These are phyloP conservation scores for Allomyces arbusculus DNA, from an alignment of 192 early-diverging fungal genomes.

Conservation along the genomic window DNA sequence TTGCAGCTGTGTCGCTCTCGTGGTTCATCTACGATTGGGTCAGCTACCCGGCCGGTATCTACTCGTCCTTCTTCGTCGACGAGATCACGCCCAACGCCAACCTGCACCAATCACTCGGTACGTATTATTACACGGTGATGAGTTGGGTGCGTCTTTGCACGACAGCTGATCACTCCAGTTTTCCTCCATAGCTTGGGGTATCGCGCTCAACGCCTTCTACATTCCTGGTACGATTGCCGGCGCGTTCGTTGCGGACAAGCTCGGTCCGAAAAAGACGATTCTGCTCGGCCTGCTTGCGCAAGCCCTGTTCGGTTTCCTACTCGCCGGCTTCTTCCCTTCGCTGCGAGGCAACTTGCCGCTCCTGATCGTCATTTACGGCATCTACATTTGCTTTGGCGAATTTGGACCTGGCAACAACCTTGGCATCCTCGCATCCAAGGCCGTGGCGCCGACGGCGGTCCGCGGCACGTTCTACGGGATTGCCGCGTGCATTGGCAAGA, in stretches of 20 bases:
- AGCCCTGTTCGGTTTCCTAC: slow-evolving; percentile 3
- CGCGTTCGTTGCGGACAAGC: too few species aligned
- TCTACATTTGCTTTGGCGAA: slow-evolving; percentile 28
- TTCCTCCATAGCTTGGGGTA: too few species aligned
- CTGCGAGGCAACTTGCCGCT: slow-evolving; percentile 1
- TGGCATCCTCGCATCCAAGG: slow-evolving; percentile 13
- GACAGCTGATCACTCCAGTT: too few species aligned
- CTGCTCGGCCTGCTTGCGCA: slow-evolving; percentile 5
- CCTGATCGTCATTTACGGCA: slow-evolving; percentile 31
- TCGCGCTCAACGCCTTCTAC: too few species aligned
- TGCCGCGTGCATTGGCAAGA: slow-evolving; percentile 20
- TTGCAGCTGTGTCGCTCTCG: slow-evolving; percentile 1
- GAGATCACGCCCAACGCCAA: slow-evolving; percentile 3
- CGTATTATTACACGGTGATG: too few species aligned
- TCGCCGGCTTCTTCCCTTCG: not conserved
- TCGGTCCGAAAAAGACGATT: slow-evolving; percentile 2
- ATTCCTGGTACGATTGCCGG: too few species aligned
- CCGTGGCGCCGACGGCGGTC: slow-evolving; percentile 18
- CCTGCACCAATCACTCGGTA: too few species aligned
- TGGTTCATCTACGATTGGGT: slow-evolving; percentile 10
- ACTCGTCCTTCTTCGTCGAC: slow-evolving; percentile 4
- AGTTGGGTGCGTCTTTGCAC: too few species aligned
- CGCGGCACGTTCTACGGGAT: slow-evolving; percentile 23
- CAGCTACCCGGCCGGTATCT: slow-evolving; percentile 6
- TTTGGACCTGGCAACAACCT: slow-evolving; percentile 20